Evolutionary conservation across 2,329 filamentous ascomycete genomes (phyloP).

Genomic region (Cylindrodendrum hubeiense): DNA sequence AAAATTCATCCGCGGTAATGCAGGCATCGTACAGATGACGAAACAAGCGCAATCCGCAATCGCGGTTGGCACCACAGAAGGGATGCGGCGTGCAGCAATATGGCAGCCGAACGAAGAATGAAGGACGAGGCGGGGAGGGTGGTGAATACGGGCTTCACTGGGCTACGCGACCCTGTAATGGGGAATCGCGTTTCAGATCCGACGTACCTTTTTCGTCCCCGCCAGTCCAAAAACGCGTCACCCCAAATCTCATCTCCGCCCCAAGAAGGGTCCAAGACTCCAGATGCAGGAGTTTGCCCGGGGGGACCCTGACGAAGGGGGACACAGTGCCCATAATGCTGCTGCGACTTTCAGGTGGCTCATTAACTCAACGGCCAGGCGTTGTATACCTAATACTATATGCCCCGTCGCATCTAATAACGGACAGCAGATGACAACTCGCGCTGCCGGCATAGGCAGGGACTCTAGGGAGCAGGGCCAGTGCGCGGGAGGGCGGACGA

Average conservation of each 20-base stretch:
- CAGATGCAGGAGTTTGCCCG: conserved; percentile 9
- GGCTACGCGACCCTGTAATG: conserved; percentile 36
- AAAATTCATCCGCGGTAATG: conserved; percentile 21
- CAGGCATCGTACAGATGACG: conserved; percentile 18
- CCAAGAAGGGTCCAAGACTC: conserved; percentile 5
- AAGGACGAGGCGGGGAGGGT: conserved; percentile 25
- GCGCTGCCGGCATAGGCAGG: background rate
- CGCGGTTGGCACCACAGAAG: conserved; percentile 19
- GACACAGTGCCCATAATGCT: conserved; percentile 22
- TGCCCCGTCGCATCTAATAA: conserved; percentile 10
- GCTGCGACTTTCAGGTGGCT: conserved; percentile 42
- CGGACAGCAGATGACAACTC: conserved; percentile 22
- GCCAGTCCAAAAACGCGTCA: conserved; percentile 31
- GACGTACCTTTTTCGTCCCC: conserved; percentile 16
- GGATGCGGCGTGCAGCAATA: background rate
- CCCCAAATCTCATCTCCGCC: conserved; percentile 29
- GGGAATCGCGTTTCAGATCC: conserved; percentile 41
- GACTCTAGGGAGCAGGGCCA: background rate
- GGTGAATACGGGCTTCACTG: conserved; percentile 23
- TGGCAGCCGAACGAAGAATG: conserved; percentile 11
- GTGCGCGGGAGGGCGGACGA: conserved; percentile 1
- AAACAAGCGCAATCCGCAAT: conserved; percentile 43
- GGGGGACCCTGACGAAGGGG: conserved; percentile 15
- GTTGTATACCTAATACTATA: conserved; percentile 21
- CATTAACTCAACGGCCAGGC: conserved; percentile 33